Conservation (phyloP, 2,329 filamentous ascomycete species). For the Thyridium curvatum region DNA sequence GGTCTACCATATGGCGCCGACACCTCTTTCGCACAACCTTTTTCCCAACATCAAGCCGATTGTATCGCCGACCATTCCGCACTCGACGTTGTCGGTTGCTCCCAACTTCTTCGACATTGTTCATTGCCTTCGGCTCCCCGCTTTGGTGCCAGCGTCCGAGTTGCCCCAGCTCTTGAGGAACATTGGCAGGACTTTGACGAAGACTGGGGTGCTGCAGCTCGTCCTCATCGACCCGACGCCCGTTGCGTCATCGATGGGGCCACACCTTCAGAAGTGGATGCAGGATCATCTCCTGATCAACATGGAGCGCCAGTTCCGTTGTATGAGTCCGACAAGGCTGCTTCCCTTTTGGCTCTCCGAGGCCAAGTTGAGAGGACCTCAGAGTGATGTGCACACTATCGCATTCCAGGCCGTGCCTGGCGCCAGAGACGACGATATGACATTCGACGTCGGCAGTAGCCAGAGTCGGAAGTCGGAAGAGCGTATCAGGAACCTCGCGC, state of each 20-base stretch:
- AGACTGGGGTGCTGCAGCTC: constrained; percentile 50
- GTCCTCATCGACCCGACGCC: constrained; percentile 59
- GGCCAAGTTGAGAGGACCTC: constrained; percentile 23
- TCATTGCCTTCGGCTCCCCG: constrained; percentile 49
- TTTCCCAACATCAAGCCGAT: constrained; percentile 34
- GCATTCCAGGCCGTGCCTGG: not conserved
- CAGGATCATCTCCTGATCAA: constrained; percentile 54
- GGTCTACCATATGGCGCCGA: constrained; percentile 39
- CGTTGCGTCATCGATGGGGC: constrained; percentile 47
- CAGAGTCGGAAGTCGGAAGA: constrained; percentile 14
- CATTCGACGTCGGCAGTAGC: not conserved
- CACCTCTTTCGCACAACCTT: constrained; percentile 27
- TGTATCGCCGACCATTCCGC: constrained; percentile 28
- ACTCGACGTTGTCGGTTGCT: constrained; percentile 28
- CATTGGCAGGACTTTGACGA: constrained; percentile 48
- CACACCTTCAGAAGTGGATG: constrained; percentile 53
- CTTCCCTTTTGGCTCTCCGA: constrained; percentile 55
- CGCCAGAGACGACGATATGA: not conserved
- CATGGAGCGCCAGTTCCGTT: constrained; percentile 52
- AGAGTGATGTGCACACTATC: not conserved
- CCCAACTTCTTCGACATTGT: constrained; percentile 40
- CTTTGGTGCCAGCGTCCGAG: constrained; percentile 48
- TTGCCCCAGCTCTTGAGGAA: constrained; percentile 50
- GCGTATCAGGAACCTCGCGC: constrained; percentile 38
- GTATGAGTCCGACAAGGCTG: constrained; percentile 50